Evolutionary conservation across 257 asterid genomes (phyloP).

Genomic region (Fraxinus quadrangulata): DNA sequence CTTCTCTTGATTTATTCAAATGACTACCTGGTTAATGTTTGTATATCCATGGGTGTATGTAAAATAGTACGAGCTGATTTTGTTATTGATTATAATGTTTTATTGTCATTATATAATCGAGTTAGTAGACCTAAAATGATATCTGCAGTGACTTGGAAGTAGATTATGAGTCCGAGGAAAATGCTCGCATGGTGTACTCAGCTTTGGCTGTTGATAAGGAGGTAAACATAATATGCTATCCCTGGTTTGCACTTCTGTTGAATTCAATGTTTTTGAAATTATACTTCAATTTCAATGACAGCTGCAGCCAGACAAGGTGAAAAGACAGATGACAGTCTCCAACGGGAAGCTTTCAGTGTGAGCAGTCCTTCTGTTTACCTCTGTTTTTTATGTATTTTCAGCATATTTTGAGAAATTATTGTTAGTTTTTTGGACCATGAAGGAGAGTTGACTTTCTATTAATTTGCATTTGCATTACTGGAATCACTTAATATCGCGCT

Average conservation of each 20-base stretch:
- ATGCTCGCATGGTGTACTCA: slow-evolving; percentile 60
- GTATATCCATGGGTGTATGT: background rate
- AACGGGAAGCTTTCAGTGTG: slow-evolving; percentile 76
- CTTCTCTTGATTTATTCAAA: background rate
- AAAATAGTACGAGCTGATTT: background rate
- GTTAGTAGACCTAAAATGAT: slow-evolving; percentile 1
- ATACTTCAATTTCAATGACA: slow-evolving; percentile 36
- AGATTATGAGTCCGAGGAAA: slow-evolving; percentile 63
- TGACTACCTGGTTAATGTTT: background rate
- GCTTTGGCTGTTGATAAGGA: slow-evolving; percentile 82
- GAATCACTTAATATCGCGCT: background rate
- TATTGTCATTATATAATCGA: background rate
- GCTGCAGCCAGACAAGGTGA: slow-evolving; percentile 93
- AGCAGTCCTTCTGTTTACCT: slow-evolving; percentile 18
- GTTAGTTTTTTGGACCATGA: no score
- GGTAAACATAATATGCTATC: slow-evolving; percentile 38
- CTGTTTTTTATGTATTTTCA: background rate
- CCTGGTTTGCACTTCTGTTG: slow-evolving; percentile 8
- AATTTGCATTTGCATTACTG: background rate
- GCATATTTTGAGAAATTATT: no score
- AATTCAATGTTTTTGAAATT: slow-evolving; percentile 2
- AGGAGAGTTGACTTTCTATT: background rate
- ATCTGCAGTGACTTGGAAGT: slow-evolving; percentile 76
- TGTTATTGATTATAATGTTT: no score
- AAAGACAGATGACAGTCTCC: slow-evolving; percentile 60